Evolutionary conservation across 2,329 filamentous ascomycete species (phyloP), one percentile per base, ranked within the genome.

Genomic region (Microthyrium microscopicum): DNA sequence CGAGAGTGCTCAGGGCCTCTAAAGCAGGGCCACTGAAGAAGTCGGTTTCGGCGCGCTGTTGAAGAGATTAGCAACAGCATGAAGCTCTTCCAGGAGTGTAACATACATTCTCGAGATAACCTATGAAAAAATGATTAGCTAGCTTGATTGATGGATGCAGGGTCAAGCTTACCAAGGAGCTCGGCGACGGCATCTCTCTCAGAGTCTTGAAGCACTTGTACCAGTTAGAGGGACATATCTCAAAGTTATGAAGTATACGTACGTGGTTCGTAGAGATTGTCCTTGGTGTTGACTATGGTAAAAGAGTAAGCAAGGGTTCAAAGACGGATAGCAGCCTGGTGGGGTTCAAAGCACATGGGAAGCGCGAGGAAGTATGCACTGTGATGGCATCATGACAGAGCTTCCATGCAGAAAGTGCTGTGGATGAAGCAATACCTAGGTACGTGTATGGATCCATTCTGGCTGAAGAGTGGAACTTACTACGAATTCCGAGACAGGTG

Each of bases 21-120:
- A 98, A 73, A 29, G 89, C 89, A 51, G 94, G 85, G 57, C 89
- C 89, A 24, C 81, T 77, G 60, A 98, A 98, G 71, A 98, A 98
- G 57, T 98, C 87, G 48, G 85, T 95, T 56, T 98, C 89, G 52
- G 77, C 79, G 52, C 89, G 78, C 89, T 94, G 54, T 39, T 20
- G 31, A 22, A 32, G 31, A 31, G 48, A 52, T 31, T 16, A 29
- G 30, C 17, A 17, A 17, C 22, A 25, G 16, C 20, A 18, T 16
- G 13, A n/a, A 11, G 17, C 16, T 16, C 61, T 16, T 18, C 29
- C 30, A 20, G 38, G 12, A 29, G 37, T 37, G 25, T 32, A 35
- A 24, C 71, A 42, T 64, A 95, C 89, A 54, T 95, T 94, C 61
- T 98, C 89, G 43, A 98, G 75, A 56, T 92, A 95, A 54, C 87